Evolutionary conservation across 1,284 basidiomycete species (phyloP), one percentile per base, ranked within the genome.

Genomic region (Rhodotorula sp.): DNA sequence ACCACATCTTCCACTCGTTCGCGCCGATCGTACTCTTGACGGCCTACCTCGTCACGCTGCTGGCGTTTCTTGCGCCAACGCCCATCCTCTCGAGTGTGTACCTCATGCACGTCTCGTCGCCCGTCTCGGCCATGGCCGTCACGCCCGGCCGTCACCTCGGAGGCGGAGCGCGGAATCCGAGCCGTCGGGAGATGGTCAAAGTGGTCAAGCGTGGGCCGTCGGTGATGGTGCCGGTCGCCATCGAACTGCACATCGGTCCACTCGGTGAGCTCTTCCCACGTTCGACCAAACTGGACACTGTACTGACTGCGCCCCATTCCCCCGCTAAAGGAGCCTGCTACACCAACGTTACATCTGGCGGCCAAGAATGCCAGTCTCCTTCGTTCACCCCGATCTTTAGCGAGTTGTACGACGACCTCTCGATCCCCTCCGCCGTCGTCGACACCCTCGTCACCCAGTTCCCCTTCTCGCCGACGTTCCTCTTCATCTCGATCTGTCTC

Each of bases 331-430:
- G 73, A 0, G 68, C 70, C 7, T 75, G 73, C 51, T 64, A 52
- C 23, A 57, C 62, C 8, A 67, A 67, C 31, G 34, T 69, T 16
- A 63, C 68, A 0, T 48, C 67, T 15, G 26, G 47, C 4, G 46
- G 56, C 15, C 47, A 61, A n/a, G 26, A 21, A 21, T 76, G 72
- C 64, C 51, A 31, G 14, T n/a, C 62, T 2, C 70, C 74, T 3
- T 68, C 74, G 7, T 71, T 76, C 67, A 76, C 74, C 2, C 74
- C 74, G 0, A 72, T 72, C 54, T 76, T 76, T 60, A 46, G 57
- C 69, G 65, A 68, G 18, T 43, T 70, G n/a, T 67, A 60, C 58
- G 39, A 63, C 39, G 54, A 59, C 56, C 43, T 60, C 52, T 34
- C 47, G n/a, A 48, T 29, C 7, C 29, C 62, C 1, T 4, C 64